A percentile compares a stretch with the other conserved stretches of the same genome.
Evolutionary conservation across 2,329 filamentous ascomycete species (phyloP).

Genomic region (Epichloe glyceriae): DNA sequence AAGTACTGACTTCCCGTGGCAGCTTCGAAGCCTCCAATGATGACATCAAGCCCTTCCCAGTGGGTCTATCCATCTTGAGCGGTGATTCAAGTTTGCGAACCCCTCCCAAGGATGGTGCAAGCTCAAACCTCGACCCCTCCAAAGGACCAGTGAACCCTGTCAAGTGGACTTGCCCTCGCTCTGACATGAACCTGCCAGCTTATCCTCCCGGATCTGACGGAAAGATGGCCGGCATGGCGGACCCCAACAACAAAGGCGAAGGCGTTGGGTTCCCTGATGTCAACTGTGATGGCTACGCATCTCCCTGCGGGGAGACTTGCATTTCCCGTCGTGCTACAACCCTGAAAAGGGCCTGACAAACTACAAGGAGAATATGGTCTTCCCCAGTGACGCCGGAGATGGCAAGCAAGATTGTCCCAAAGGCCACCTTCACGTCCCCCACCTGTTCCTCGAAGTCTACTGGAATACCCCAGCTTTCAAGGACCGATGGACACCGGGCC

Average conservation of each 20-base stretch:
- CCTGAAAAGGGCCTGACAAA: slow-evolving; percentile 44
- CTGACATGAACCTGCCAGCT: slow-evolving; percentile 32
- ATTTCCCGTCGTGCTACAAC: slow-evolving; percentile 66
- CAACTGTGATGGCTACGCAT: slow-evolving; percentile 50
- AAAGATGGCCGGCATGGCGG: slow-evolving; percentile 38
- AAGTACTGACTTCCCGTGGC: neutral
- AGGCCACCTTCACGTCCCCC: slow-evolving; percentile 41
- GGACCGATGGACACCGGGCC: slow-evolving; percentile 39
- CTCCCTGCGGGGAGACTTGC: slow-evolving; percentile 51
- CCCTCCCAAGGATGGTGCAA: slow-evolving; percentile 40
- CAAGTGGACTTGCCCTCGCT: slow-evolving; percentile 50
- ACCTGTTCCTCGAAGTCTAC: slow-evolving; percentile 47
- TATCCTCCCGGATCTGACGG: slow-evolving; percentile 45
- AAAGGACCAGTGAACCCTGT: slow-evolving; percentile 39
- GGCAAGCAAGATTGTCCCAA: slow-evolving; percentile 41
- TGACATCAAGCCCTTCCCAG: slow-evolving; percentile 55
- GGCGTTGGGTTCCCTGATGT: slow-evolving; percentile 57
- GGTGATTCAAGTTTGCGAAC: slow-evolving; percentile 48
- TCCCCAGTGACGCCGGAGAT: slow-evolving; percentile 34
- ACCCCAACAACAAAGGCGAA: slow-evolving; percentile 39
- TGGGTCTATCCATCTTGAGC: slow-evolving; percentile 57
- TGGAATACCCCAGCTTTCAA: slow-evolving; percentile 43
- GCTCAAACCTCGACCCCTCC: slow-evolving; percentile 35
- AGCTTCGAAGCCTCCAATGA: slow-evolving; percentile 52
- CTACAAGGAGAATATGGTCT: slow-evolving; percentile 54